phyloP scores from a whole-genome alignment of 441 rosid genomes.

The Hypseocharis bilobata region DNA sequence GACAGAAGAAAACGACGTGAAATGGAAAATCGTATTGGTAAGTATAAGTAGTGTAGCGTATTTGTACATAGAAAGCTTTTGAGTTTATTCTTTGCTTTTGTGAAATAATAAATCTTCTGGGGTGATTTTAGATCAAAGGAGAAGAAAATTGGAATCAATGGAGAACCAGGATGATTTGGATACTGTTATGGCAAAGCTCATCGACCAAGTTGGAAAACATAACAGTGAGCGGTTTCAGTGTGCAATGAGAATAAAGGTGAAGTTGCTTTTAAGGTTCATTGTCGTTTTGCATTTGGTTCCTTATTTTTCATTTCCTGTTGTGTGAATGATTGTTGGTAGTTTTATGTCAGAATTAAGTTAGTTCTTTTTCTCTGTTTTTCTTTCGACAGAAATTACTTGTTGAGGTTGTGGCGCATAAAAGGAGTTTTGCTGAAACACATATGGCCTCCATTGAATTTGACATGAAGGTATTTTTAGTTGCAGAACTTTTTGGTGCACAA shows the following conservation, averaged over 20 bases:
- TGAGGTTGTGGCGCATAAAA: slow-evolving; percentile 48
- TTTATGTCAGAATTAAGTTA: slow-evolving; percentile 7
- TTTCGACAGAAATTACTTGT: slow-evolving; percentile 43
- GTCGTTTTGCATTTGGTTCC: background rate
- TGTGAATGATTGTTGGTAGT: background rate
- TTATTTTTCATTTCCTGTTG: background rate
- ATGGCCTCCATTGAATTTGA: slow-evolving; percentile 68
- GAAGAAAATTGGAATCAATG: slow-evolving; percentile 47
- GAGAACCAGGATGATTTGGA: slow-evolving; percentile 61
- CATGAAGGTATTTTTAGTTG: slow-evolving; percentile 44
- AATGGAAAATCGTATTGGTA: slow-evolving; percentile 43
- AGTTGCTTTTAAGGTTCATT: slow-evolving; percentile 4
- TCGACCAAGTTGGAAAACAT: slow-evolving; percentile 47
- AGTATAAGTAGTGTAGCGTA: slow-evolving; percentile 21
- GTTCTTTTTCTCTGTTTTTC: background rate
- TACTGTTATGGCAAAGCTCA: slow-evolving; percentile 46
- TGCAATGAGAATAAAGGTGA: slow-evolving; percentile 56
- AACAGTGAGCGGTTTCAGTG: slow-evolving; percentile 40
- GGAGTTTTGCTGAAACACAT: slow-evolving; percentile 53
- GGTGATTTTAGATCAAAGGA: slow-evolving; percentile 49
- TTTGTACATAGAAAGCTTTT: background rate
- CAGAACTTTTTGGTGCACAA: background rate
- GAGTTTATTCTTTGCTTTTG: slow-evolving; percentile 1
- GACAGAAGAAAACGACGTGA: slow-evolving; percentile 52
- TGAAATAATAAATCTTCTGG: background rate